A percentile compares a stretch with the other conserved stretches of the same genome.
These are phyloP conservation scores for Clarireedia sp. DNA, from an alignment of 2,329 filamentous ascomycete genomes.

Conservation along the genomic window DNA sequence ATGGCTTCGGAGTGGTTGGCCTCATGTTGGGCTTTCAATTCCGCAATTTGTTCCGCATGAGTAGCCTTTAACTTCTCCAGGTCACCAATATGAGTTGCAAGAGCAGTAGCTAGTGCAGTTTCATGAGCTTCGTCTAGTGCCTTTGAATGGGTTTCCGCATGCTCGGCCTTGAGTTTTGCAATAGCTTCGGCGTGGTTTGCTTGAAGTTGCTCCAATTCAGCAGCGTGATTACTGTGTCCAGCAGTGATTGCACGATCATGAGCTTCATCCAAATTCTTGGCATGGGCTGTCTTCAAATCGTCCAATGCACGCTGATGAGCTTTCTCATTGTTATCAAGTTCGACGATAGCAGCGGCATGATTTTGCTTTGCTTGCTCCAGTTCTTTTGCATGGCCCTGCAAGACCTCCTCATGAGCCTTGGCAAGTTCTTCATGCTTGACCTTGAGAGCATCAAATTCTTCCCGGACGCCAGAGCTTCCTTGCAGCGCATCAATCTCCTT, in stretches of 20 bases:
- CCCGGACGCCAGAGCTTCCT: conserved; percentile 56
- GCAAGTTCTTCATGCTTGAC: conserved; percentile 44
- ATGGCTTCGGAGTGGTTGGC: conserved; percentile 37
- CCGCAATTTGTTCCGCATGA: conserved; percentile 37
- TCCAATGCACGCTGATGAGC: conserved; percentile 48
- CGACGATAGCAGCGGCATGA: conserved; percentile 23
- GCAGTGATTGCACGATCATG: conserved; percentile 43
- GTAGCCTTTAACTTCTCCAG: conserved; percentile 46
- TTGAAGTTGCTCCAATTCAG: conserved; percentile 47
- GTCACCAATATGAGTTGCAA: conserved; percentile 41
- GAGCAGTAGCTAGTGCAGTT: conserved; percentile 39
- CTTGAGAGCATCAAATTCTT: conserved; percentile 54
- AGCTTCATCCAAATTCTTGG: conserved; percentile 49
- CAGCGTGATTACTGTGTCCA: conserved; percentile 40
- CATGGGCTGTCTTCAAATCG: conserved; percentile 47
- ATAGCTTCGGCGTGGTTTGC: conserved; percentile 41
- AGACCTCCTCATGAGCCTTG: conserved; percentile 26
- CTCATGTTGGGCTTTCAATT: conserved; percentile 40
- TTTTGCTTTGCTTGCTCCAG: conserved; percentile 22
- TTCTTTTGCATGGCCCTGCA: conserved; percentile 18
- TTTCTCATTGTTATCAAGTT: conserved; percentile 39
- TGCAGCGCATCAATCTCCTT: conserved; percentile 57
- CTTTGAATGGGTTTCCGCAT: conserved; percentile 44
- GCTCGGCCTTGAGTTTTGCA: conserved; percentile 36
- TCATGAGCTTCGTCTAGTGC: conserved; percentile 50